Evolutionary conservation across 495 filamentous ascomycete genomes (phyloP), one percentile per base, ranked within the genome.

Genomic region (Aspergillus avenaceus): DNA sequence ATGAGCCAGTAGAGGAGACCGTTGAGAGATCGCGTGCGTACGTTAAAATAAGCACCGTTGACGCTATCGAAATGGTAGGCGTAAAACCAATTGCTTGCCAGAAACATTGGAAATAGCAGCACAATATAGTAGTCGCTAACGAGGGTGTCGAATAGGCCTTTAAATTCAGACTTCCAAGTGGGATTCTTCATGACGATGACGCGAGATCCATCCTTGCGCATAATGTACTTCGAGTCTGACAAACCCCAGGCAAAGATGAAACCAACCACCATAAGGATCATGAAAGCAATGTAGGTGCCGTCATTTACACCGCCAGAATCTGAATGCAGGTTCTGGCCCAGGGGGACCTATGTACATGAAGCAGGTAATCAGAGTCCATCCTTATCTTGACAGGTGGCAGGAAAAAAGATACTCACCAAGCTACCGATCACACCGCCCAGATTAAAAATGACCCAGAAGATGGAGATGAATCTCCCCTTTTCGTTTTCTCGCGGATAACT

Each of bases 391-490:
- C 18, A 25, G 22, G 26, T 9, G 34, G 8, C 13, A 23, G 13
- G 12, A 24, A n/a, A 36, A 18, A 5, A 41, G 23, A 12, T 29
- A 54, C 76, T 63, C 70, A 85, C 84, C 71, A 96, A 75, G 51
- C 84, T 84, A 24, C 92, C 92, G 73, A 96, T 89, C 47, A 96
- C 91, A 59, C 83, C 91, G 53, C 92, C 91, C 26, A 90, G 65
- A 66, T 97, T 97, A 77, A 96, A 97, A 58, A 97, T 96, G 47
- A 88, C 81, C 91, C 91, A 97, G 69, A 97, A 96, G 65, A 83
- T 80, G 32, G 87, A 86, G 61, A 96, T 96, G 62, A 87, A 97
- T 36, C 86, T 81, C 32, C 91, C 91, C 72, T 97, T 97, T 41
- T 82, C 74, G 14, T 78, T 69, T 61, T 96, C 91, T 36, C 78